These are phyloP conservation scores for Penicillium aurantiogriseum DNA, from an alignment of 2,329 filamentous ascomycete species.

Conservation along the genomic window DNA sequence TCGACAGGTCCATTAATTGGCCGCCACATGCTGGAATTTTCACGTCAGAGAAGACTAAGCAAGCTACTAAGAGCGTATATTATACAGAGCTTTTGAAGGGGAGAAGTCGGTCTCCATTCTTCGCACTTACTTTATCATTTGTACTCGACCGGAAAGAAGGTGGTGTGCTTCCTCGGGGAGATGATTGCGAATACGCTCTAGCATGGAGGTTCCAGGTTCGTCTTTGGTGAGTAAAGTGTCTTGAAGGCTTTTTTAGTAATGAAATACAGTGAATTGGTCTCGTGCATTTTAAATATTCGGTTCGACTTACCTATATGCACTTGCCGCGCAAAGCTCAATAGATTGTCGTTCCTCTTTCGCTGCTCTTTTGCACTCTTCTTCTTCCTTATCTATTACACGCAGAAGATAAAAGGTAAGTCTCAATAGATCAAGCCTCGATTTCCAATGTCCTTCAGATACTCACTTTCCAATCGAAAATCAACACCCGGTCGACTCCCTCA, in stretches of 20 bases:
- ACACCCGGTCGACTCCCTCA: not conserved
- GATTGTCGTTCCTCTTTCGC: conserved; percentile 3
- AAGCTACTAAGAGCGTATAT: not conserved
- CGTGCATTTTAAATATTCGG: not conserved
- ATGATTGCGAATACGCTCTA: conserved; percentile 12
- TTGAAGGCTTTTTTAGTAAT: not conserved
- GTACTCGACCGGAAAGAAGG: conserved; percentile 9
- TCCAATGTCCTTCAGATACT: not conserved
- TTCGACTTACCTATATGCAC: conserved; percentile 9
- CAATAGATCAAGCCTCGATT: not conserved
- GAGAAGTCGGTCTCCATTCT: no score
- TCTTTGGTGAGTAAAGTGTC: conserved; percentile 10
- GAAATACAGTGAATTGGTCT: not conserved
- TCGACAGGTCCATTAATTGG: conserved; percentile 8
- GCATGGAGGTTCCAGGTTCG: conserved; percentile 4
- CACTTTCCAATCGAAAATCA: conserved; percentile 14
- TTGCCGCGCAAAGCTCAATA: conserved; percentile 7
- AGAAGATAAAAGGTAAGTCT: not conserved
- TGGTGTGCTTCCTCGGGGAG: conserved; percentile 7
- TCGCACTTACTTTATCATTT: conserved; percentile 10
- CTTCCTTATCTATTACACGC: conserved; percentile 6
- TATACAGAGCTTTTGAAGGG: no score
- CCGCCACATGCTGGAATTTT: not conserved
- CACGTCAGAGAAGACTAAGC: not conserved
- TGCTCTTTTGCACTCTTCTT: conserved; percentile 12